Conservation (phyloP, 2,329 filamentous ascomycete species). For the Xylariaceae sp. region DNA sequence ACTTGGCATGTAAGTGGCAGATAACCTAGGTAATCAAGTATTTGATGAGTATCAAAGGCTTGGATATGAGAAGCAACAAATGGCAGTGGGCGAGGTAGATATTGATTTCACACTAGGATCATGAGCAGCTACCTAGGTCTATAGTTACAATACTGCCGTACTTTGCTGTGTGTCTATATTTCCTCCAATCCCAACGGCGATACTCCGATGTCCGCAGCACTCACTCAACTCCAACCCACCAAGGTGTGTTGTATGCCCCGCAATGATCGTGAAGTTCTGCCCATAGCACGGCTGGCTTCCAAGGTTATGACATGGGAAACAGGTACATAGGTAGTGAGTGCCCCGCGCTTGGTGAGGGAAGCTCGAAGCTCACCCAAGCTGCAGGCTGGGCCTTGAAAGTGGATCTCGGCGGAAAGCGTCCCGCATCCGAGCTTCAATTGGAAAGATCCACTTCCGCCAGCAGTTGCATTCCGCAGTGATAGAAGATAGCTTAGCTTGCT, state of each 20-base stretch:
- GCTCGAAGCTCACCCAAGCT: slow-evolving; percentile 1
- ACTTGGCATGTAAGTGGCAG: too few relatives aligned
- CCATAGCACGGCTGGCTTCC: too few relatives aligned
- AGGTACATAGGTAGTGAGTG: slow-evolving; percentile 3
- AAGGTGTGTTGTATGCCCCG: too few relatives aligned
- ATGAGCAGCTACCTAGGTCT: too few relatives aligned
- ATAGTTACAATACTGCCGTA: not conserved
- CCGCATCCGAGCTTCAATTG: slow-evolving; percentile 10
- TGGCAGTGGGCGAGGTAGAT: too few relatives aligned
- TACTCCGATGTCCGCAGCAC: not conserved
- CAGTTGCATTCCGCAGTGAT: too few relatives aligned
- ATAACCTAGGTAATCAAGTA: too few relatives aligned
- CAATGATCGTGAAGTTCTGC: too few relatives aligned
- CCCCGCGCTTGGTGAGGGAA: slow-evolving; percentile 8
- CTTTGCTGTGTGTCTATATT: slow-evolving; percentile 1
- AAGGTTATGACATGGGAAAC: not conserved
- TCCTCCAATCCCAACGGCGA: slow-evolving; percentile 4
- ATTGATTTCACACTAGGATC: too few relatives aligned
- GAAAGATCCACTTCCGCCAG: not conserved
- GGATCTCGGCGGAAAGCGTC: slow-evolving; percentile 13
- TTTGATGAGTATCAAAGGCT: too few relatives aligned
- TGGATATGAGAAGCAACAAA: too few relatives aligned
- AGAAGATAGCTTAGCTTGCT: too few relatives aligned
- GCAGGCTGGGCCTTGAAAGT: not conserved
- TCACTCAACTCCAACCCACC: not conserved